phyloP scores from a whole-genome alignment of 768 basidiomycete species.

The Xerocomellus intermedius region DNA sequence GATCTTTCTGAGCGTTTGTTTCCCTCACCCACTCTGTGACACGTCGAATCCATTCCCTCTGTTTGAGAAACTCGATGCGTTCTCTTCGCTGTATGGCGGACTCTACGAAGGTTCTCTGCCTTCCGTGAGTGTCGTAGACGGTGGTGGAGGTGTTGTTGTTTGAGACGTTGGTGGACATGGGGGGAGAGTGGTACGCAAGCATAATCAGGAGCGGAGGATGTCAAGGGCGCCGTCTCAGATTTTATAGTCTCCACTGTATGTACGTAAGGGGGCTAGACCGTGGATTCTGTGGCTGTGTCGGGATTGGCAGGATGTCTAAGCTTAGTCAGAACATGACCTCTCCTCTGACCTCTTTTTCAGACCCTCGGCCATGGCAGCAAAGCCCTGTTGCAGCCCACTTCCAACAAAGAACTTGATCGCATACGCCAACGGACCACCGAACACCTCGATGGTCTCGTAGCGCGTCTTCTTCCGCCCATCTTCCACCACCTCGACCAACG shows the following conservation, averaged over 20 bases:
- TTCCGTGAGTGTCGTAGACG: conserved; percentile 42
- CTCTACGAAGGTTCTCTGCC: conserved; percentile 46
- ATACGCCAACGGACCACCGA: conserved; percentile 55
- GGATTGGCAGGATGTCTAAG: conserved; percentile 24
- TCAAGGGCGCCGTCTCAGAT: conserved; percentile 15
- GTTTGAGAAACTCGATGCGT: conserved; percentile 51
- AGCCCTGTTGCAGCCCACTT: conserved; percentile 42
- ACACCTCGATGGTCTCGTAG: conserved; percentile 66
- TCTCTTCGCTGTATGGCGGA: conserved; percentile 46
- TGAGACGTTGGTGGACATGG: conserved; percentile 7
- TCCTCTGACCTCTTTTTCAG: conserved; percentile 54
- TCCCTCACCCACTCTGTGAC: conserved; percentile 39
- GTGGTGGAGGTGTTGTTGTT: conserved; percentile 20
- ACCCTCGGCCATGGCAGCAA: conserved; percentile 54
- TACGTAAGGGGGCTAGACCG: conserved; percentile 22
- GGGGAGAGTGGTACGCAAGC: conserved; percentile 18
- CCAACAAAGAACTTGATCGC: conserved; percentile 46
- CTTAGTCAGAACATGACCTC: conserved; percentile 16
- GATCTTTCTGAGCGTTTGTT: conserved; percentile 29
- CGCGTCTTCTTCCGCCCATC: conserved; percentile 48
- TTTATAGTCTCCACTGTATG: conserved; percentile 14
- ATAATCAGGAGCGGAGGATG: conserved; percentile 10
- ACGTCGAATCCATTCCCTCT: conserved; percentile 42
- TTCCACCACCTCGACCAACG: conserved; percentile 43
- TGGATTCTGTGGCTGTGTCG: conserved; percentile 22